A percentile compares a stretch with the other conserved stretches of the same genome.
phyloP scores from a whole-genome alignment of 805 yeast genomes.

The Kockiozyma suomiensis region DNA sequence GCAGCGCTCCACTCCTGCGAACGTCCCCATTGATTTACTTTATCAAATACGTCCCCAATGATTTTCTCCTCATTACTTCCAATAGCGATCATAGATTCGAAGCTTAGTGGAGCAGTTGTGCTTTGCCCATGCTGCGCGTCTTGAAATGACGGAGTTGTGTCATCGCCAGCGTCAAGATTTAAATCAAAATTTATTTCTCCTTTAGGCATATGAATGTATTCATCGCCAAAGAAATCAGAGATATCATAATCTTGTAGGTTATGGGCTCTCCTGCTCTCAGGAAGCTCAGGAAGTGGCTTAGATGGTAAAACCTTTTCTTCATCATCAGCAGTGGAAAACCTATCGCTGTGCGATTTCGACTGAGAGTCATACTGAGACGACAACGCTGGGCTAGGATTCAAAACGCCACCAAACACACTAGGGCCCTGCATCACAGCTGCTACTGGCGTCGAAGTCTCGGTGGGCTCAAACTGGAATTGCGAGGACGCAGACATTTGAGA shows the following conservation, averaged over 20 bases:
- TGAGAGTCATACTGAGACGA: neutral
- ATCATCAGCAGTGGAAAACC: neutral
- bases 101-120: neutral
- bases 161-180: neutral
- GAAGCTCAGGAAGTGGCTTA: neutral
- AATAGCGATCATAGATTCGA: neutral
- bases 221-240: neutral
- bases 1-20: slow-evolving; percentile 16
- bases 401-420: neutral
- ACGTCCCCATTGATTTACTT: slow-evolving; percentile 16
- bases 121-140: slow-evolving; percentile 2
- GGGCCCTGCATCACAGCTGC: neutral
- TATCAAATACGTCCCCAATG: slow-evolving; percentile 14
- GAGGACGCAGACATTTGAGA: neutral
- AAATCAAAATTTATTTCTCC: slow-evolving; percentile 2
- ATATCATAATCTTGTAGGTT: neutral
- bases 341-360: neutral
- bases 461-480: slow-evolving; percentile 13
- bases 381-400: neutral
- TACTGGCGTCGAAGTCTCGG: slow-evolving; percentile 10
- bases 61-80: slow-evolving; percentile 8
- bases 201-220: neutral
- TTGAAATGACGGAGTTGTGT: neutral
- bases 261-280: neutral
- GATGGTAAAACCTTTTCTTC: slow-evolving; percentile 9